A percentile compares a stretch with the other conserved stretches of the same genome.
Evolutionary conservation across 2,329 filamentous ascomycete genomes (phyloP).

Genomic region (Aspergillus vadensis): DNA sequence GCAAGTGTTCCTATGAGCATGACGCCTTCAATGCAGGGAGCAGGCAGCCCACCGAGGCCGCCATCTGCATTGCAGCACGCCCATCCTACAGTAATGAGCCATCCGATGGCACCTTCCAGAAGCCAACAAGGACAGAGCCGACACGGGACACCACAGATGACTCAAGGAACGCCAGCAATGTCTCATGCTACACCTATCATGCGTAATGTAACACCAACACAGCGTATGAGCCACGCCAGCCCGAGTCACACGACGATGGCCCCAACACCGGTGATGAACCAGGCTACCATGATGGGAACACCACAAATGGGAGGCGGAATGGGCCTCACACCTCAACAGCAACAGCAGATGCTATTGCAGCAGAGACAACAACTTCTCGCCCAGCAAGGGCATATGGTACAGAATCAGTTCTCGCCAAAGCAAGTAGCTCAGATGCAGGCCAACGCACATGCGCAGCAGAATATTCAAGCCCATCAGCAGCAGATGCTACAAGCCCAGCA

Average conservation of each 20-base stretch:
- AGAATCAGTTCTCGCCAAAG: conserved; percentile 43
- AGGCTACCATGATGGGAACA: conserved; percentile 40
- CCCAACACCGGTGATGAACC: conserved; percentile 49
- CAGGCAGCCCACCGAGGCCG: conserved; percentile 49
- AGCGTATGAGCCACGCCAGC: conserved; percentile 50
- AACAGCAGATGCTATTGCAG: conserved; percentile 39
- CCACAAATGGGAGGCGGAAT: conserved; percentile 42
- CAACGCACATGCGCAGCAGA: conserved; percentile 50
- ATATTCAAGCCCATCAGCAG: conserved; percentile 47
- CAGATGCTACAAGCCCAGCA: conserved; percentile 41
- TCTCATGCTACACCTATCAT: conserved; percentile 51
- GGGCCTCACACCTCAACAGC: conserved; percentile 44
- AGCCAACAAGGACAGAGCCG: conserved; percentile 51
- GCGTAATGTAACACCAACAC: conserved; percentile 50
- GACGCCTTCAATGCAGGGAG: conserved; percentile 47
- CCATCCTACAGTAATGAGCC: conserved; percentile 49
- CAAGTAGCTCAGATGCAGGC: conserved; percentile 46
- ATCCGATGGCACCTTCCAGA: conserved; percentile 48
- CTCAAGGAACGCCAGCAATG: conserved; percentile 49
- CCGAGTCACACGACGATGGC: conserved; percentile 46
- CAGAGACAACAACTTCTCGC: conserved; percentile 43
- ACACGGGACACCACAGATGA: conserved; percentile 52
- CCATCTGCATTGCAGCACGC: conserved; percentile 50
- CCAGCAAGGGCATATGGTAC: conserved; percentile 39
- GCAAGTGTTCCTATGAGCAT: conserved; percentile 48